A percentile compares a stretch with the other conserved stretches of the same genome.
Evolutionary conservation across 2,329 filamentous ascomycete genomes (phyloP).

Genomic region (Colletotrichum siamense): DNA sequence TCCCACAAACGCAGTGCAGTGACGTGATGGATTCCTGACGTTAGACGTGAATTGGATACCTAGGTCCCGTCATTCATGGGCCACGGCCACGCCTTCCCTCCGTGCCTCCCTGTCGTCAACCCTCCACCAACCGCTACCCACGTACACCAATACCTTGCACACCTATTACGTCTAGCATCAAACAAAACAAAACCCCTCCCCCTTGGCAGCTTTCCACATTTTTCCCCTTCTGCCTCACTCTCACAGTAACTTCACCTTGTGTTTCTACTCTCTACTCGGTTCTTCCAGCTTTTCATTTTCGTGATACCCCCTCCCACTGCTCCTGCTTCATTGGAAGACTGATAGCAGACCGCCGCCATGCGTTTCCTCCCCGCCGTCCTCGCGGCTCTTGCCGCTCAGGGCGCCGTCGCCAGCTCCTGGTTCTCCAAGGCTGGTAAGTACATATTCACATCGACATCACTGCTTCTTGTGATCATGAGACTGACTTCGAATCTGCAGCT

Average conservation of each 20-base stretch:
- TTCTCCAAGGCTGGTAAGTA: slow-evolving; percentile 82
- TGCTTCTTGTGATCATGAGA: neutral
- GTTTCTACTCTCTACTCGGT: slow-evolving; percentile 22
- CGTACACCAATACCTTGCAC: neutral
- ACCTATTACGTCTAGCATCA: neutral
- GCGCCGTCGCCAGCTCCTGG: slow-evolving; percentile 78
- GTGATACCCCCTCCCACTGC: slow-evolving; percentile 15
- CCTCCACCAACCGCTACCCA: neutral
- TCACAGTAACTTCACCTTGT: slow-evolving; percentile 4
- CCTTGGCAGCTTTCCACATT: slow-evolving; percentile 9
- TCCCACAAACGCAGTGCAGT: slow-evolving; percentile 15
- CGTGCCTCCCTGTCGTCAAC: slow-evolving; percentile 14
- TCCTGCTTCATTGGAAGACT: slow-evolving; percentile 20
- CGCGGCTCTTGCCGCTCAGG: slow-evolving; percentile 74
- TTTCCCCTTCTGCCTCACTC: neutral
- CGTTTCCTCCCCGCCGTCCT: slow-evolving; percentile 76
- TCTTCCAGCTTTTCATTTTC: slow-evolving; percentile 7
- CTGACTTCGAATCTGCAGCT: slow-evolving; percentile 53
- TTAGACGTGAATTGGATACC: neutral
- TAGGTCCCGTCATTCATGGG: neutral
- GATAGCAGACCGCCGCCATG: slow-evolving; percentile 60
- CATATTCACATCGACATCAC: neutral
- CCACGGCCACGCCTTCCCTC: neutral
- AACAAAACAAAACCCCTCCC: slow-evolving; percentile 23
- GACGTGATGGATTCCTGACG: slow-evolving; percentile 26